phyloP scores from a whole-genome alignment of 345 rosid species.

The Noccaea caerulescens region DNA sequence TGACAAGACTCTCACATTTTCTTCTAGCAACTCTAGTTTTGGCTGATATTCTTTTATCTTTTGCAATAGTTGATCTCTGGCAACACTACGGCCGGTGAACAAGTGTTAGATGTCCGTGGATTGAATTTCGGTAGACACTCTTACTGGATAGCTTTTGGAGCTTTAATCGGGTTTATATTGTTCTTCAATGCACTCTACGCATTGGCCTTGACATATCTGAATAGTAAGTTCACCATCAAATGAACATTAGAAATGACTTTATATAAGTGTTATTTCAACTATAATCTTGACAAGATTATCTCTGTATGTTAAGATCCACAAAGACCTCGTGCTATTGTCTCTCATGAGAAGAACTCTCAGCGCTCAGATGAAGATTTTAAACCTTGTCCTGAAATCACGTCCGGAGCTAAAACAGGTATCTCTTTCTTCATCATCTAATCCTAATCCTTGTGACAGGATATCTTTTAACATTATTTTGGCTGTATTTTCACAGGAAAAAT shows the following conservation, averaged over 20 bases:
- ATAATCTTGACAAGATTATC: neutral
- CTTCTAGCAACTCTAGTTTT: constrained; percentile 2
- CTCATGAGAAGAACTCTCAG: constrained; percentile 25
- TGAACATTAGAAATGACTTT: constrained; percentile 2
- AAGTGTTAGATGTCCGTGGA: constrained; percentile 58
- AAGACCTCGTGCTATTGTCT: constrained; percentile 18
- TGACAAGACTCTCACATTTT: constrained; percentile 1
- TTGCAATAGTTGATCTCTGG: constrained; percentile 26
- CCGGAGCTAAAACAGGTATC: constrained; percentile 27
- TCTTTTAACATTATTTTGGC: neutral
- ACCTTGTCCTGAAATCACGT: neutral
- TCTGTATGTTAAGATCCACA: constrained; percentile 29
- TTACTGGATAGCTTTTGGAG: constrained; percentile 60
- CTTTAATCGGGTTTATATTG: constrained; percentile 55
- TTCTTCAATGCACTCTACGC: constrained; percentile 60
- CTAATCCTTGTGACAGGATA: neutral
- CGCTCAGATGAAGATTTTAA: constrained; percentile 6
- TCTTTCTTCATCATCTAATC: neutral
- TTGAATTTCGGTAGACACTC: constrained; percentile 52
- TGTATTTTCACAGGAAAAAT: constrained; percentile 53
- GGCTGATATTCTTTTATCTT: neutral
- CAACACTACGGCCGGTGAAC: constrained; percentile 48
- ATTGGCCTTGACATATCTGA: constrained; percentile 54
- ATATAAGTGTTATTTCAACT: neutral
- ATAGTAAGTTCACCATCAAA: constrained; percentile 49